phyloP scores from a whole-genome alignment of 1,284 basidiomycete genomes.

The Heterobasidion irregulare region DNA sequence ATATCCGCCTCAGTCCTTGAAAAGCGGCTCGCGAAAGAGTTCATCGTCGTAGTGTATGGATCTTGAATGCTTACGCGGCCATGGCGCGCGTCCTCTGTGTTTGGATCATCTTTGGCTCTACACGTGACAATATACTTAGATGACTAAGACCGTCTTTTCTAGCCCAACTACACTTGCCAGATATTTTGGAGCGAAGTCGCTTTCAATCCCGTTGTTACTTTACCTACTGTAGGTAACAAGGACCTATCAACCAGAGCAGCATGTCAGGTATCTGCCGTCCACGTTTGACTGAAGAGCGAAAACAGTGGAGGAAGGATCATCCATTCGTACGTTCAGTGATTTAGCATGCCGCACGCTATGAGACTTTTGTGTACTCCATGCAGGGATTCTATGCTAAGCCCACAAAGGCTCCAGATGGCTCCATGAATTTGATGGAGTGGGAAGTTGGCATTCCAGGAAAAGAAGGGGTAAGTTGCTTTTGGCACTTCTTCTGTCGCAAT shows the following conservation, averaged over 20 bases:
- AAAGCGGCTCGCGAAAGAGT: slow-evolving; percentile 64
- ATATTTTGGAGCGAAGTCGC: too few relatives aligned
- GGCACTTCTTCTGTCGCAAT: slow-evolving; percentile 13
- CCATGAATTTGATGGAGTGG: slow-evolving; percentile 96
- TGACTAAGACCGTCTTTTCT: background rate
- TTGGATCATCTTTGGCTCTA: background rate
- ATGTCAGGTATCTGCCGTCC: slow-evolving; percentile 81
- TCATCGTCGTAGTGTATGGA: slow-evolving; percentile 46
- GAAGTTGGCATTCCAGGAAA: slow-evolving; percentile 96
- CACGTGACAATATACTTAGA: background rate
- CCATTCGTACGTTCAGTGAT: slow-evolving; percentile 71
- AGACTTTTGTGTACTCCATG: slow-evolving; percentile 5
- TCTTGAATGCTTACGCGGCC: slow-evolving; percentile 43
- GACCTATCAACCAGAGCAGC: too few relatives aligned
- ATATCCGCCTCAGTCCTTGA: slow-evolving; percentile 42
- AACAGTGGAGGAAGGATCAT: slow-evolving; percentile 99
- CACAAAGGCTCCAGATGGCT: slow-evolving; percentile 82
- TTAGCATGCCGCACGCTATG: background rate
- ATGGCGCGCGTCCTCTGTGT: background rate
- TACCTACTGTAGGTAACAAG: too few relatives aligned
- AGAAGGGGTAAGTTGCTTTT: slow-evolving; percentile 47
- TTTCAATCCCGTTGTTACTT: too few relatives aligned
- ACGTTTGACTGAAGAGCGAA: slow-evolving; percentile 91
- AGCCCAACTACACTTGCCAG: too few relatives aligned
- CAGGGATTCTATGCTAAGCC: slow-evolving; percentile 98